Percentiles rank a stretch among this genome's conserved stretches.
These are phyloP conservation scores for Dryas drummondii DNA, from an alignment of 306 rosid genomes.

Conservation along the genomic window DNA sequence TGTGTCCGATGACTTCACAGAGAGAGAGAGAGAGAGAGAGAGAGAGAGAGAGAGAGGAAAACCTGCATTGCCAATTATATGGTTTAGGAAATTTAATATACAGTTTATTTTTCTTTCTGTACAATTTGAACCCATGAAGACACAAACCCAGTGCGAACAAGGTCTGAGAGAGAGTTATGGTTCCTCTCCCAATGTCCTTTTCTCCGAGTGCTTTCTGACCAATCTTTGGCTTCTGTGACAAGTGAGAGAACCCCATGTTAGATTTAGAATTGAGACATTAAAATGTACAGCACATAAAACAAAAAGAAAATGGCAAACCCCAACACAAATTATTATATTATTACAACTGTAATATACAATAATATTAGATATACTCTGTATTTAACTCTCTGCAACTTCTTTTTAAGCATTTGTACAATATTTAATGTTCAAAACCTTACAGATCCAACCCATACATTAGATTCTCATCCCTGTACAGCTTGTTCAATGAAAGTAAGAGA, in stretches of 20 bases:
- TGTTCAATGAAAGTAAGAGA: slow-evolving; percentile 25
- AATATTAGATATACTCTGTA: slow-evolving; percentile 1
- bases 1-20: slow-evolving; percentile 23
- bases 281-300: slow-evolving; percentile 47
- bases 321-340: slow-evolving; percentile 23
- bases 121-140: slow-evolving; percentile 20
- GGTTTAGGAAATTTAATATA: background rate
- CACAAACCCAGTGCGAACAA: slow-evolving; percentile 6
- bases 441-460: slow-evolving; percentile 44
- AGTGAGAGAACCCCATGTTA: slow-evolving; percentile 14
- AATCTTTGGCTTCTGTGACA: slow-evolving; percentile 37
- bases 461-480: slow-evolving; percentile 23
- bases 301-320: slow-evolving; percentile 36
- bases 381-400: slow-evolving; percentile 17
- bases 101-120: background rate
- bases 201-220: slow-evolving; percentile 26
- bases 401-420: slow-evolving; percentile 27
- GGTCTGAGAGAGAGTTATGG: slow-evolving; percentile 4
- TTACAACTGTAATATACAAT: background rate
- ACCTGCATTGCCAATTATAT: slow-evolving; percentile 10
- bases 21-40: background rate
- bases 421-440: slow-evolving; percentile 41
- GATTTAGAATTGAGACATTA: slow-evolving; percentile 18
- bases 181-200: slow-evolving; percentile 26
- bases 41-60: background rate